phyloP scores from a whole-genome alignment of 2,329 filamentous ascomycete species.

The Lachnellula hyalina region DNA sequence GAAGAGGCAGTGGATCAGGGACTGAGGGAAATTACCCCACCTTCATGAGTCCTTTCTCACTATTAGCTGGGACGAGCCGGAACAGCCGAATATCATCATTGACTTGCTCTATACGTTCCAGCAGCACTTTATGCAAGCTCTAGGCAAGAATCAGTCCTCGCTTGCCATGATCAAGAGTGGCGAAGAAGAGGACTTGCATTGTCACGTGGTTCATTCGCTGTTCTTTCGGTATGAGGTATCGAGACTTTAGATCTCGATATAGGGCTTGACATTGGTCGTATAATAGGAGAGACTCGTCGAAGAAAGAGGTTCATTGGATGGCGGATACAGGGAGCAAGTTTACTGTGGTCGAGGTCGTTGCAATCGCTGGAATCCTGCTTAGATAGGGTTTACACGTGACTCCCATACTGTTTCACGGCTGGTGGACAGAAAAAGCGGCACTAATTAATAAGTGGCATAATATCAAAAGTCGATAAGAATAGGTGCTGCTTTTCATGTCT shows the following conservation, averaged over 20 bases:
- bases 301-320: neutral
- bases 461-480: too few species aligned
- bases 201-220: conserved; percentile 67
- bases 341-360: too few species aligned
- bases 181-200: conserved; percentile 36
- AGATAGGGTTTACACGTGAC: too few species aligned
- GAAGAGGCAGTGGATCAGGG: neutral
- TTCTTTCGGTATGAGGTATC: conserved; percentile 62
- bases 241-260: conserved; percentile 4
- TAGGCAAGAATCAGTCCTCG: conserved; percentile 20
- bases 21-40: conserved; percentile 23
- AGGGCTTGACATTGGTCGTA: neutral
- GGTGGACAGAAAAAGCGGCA: too few species aligned
- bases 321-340: too few species aligned
- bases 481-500: too few species aligned
- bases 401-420: too few species aligned
- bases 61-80: conserved; percentile 52
- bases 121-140: conserved; percentile 54
- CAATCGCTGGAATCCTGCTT: too few species aligned
- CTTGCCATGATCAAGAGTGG: neutral
- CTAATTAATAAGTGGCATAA: too few species aligned
- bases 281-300: neutral
- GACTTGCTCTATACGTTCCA: conserved; percentile 57
- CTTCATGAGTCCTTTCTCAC: conserved; percentile 38
- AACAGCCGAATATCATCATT: conserved; percentile 66